phyloP scores from a whole-genome alignment of 345 rosid genomes.

The Lepidium aucheri region DNA sequence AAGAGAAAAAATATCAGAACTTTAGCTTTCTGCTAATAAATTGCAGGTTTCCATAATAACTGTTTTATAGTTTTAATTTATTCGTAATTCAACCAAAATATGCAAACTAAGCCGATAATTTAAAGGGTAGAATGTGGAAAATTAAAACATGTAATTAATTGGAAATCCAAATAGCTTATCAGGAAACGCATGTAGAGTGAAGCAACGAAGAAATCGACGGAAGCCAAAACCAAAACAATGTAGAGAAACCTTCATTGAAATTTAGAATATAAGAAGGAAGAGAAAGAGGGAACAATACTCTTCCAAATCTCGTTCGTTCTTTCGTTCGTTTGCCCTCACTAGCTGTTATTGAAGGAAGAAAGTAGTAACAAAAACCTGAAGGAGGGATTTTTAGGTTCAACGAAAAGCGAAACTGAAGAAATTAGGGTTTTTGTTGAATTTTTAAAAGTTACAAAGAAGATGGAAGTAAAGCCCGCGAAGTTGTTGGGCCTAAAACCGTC shows the following conservation, averaged over 20 bases:
- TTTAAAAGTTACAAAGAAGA: neutral
- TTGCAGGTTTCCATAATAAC: neutral
- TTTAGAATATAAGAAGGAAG: neutral
- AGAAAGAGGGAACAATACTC: neutral
- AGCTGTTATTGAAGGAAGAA: neutral
- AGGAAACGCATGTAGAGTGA: neutral
- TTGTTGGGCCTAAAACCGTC: slow-evolving; percentile 1
- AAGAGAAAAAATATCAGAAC: neutral
- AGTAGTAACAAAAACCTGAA: neutral
- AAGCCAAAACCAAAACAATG: neutral
- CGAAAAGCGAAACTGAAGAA: neutral
- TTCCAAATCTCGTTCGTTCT: neutral
- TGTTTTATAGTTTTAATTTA: too few species aligned
- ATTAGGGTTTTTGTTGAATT: neutral
- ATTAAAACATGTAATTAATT: neutral
- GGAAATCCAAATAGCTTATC: neutral
- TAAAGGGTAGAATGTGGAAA: neutral
- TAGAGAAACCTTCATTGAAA: neutral
- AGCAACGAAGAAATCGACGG: neutral
- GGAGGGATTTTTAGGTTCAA: neutral
- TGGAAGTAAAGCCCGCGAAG: neutral
- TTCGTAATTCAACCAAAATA: neutral
- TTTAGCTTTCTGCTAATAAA: neutral
- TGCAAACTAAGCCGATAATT: neutral
- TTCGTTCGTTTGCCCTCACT: neutral